phyloP scores from a whole-genome alignment of 345 rosid genomes.

The Melastoma malabathricum region DNA sequence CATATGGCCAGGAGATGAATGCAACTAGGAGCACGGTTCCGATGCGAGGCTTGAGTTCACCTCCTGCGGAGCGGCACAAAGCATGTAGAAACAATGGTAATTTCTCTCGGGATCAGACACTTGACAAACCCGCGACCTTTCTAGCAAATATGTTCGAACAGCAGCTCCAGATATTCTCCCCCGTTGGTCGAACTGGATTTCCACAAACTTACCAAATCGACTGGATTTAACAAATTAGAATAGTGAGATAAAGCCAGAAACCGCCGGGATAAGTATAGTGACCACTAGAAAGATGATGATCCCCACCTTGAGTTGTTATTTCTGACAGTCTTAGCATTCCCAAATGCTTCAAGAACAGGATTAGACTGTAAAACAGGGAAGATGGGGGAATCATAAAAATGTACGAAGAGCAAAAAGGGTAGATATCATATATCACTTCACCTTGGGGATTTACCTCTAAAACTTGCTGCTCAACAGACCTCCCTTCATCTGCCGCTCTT shows the following conservation, averaged over 20 bases:
- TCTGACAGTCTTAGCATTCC: slow-evolving; percentile 94
- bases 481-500: slow-evolving; percentile 80
- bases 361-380: slow-evolving; percentile 52
- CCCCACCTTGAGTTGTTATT: slow-evolving; percentile 90
- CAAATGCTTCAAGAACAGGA: slow-evolving; percentile 99
- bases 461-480: slow-evolving; percentile 96
- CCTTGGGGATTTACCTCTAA: slow-evolving; percentile 52
- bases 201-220: slow-evolving; percentile 99
- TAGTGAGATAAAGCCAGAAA: slow-evolving; percentile 12
- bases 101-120: slow-evolving; percentile 97
- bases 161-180: slow-evolving; percentile 99
- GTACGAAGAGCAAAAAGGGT: no score
- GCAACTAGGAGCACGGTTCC: no score
- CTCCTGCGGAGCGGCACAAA: slow-evolving; percentile 93
- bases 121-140: slow-evolving; percentile 99
- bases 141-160: slow-evolving; percentile 87
- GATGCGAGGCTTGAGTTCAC: slow-evolving; percentile 16
- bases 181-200: slow-evolving; percentile 76
- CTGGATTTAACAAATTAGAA: slow-evolving; percentile 24
- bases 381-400: no score
- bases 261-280: not conserved
- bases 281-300: slow-evolving; percentile 10
- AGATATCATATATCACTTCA: no score
- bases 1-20: no score
- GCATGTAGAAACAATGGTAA: slow-evolving; percentile 99